Evolutionary conservation across 371 early-diverging fungal species (phyloP).

Genomic region (Basidiobolus heterosporus): DNA sequence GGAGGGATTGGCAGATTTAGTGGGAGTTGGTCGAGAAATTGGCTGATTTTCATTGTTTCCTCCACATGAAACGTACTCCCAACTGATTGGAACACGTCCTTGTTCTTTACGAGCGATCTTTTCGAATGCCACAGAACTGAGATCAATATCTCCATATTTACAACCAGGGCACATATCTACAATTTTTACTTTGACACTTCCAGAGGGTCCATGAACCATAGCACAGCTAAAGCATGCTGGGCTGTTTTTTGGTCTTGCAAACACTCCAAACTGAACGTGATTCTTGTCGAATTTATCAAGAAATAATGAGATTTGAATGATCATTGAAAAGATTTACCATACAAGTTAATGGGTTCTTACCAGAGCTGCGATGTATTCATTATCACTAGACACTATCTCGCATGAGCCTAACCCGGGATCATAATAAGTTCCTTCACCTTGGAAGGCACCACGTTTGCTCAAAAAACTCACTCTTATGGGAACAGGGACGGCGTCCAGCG

Average conservation of each 20-base stretch:
- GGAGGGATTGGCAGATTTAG: too few species aligned
- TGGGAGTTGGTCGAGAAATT: too few species aligned
- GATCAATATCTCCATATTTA: slow-evolving; percentile 31
- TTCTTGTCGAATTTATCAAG: too few species aligned
- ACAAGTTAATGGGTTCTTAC: too few species aligned
- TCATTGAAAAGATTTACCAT: too few species aligned
- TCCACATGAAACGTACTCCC: slow-evolving; percentile 9
- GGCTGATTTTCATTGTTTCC: too few species aligned
- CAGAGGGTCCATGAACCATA: neutral
- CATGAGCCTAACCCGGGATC: neutral
- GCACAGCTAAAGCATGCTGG: neutral
- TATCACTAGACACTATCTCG: neutral
- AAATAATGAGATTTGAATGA: too few species aligned
- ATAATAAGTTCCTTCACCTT: neutral
- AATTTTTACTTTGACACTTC: neutral
- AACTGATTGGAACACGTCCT: slow-evolving; percentile 30
- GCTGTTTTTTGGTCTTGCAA: neutral
- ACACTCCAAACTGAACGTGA: neutral
- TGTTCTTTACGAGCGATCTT: slow-evolving; percentile 23
- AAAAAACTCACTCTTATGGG: too few species aligned
- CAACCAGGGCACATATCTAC: slow-evolving; percentile 27
- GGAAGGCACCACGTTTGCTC: too few species aligned
- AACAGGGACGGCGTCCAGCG: too few species aligned
- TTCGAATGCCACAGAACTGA: slow-evolving; percentile 32
- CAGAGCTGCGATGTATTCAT: neutral